phyloP scores from a whole-genome alignment of 495 filamentous ascomycete genomes.

The Annulohypoxylon bovei region DNA sequence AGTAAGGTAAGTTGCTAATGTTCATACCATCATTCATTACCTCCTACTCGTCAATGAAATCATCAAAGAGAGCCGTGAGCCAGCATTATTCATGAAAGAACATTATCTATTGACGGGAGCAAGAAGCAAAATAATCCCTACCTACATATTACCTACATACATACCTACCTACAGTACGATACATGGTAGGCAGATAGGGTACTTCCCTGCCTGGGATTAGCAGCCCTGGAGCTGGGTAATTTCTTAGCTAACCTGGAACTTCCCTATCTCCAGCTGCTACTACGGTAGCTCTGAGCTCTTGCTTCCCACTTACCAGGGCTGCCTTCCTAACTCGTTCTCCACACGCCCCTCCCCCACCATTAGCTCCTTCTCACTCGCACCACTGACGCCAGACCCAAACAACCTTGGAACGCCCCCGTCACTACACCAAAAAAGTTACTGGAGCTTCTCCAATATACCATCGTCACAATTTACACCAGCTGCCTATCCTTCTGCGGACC shows the following conservation, averaged over 20 bases:
- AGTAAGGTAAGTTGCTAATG: slow-evolving; percentile 1
- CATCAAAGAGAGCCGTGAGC: not conserved
- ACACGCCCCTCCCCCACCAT: slow-evolving; percentile 43
- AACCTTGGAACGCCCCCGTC: slow-evolving; percentile 20
- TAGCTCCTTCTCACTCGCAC: slow-evolving; percentile 34
- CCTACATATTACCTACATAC: not conserved
- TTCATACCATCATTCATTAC: not conserved
- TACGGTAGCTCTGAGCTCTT: slow-evolving; percentile 27
- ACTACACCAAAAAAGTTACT: slow-evolving; percentile 35
- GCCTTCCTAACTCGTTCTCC: slow-evolving; percentile 33
- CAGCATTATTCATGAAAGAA: not conserved
- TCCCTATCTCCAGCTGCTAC: slow-evolving; percentile 6
- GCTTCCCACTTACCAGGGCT: slow-evolving; percentile 26
- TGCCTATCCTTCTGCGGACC: slow-evolving; percentile 20
- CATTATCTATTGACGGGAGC: not conserved
- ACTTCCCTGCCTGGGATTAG: slow-evolving; percentile 11
- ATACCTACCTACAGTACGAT: not conserved
- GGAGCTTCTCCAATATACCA: slow-evolving; percentile 39
- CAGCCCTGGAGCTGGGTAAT: not conserved
- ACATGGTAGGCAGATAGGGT: slow-evolving; percentile 1
- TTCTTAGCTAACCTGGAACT: slow-evolving; percentile 7
- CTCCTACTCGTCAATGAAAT: not conserved
- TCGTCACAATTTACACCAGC: slow-evolving; percentile 31
- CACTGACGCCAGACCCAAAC: slow-evolving; percentile 37
- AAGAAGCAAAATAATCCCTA: not conserved